Evolutionary conservation across 305 asterid genomes (phyloP), one percentile per base, ranked within the genome.

Genomic region (Euphrasia arctica): DNA sequence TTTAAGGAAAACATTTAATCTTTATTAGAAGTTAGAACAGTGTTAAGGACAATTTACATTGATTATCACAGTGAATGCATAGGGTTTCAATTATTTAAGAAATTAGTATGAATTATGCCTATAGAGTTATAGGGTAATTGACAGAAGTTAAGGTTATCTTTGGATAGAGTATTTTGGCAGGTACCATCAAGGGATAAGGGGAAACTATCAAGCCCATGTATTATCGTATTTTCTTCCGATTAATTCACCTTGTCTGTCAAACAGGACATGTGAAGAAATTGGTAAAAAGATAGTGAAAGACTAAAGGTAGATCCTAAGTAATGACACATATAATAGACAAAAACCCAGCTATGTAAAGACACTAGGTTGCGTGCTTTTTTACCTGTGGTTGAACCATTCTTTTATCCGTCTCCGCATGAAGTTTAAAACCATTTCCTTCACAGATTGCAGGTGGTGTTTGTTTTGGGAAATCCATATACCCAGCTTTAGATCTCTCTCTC

Each of bases 301-400:
- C 22, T 18, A 18, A 18, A 39, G 43, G 43, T 47, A 64, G 60
- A 65, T 28, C 59, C 29, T 10, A 59, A n/a, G 52, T 32, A 63
- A 59, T n/a, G 9, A 52, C 43, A 52, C 61, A 54, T 43, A 47
- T 54, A 54, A 58, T 51, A 43, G 49, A 60, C 13, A 63, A 49
- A 51, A 65, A 50, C 9, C 22, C 14, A 59, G 31, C 22, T 36
- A 57, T 48, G 18, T 52, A 58, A 60, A 36, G n/a, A 54, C 32
- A 63, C 15, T 32, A 34, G 59, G 29, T 47, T 32, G 45, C 50
- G 22, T 18, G 22, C 22, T 18, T 54, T 5, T 45, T 67, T 67
- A 73, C 76, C 78, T 60, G 76, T 39, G 47, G 54, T 50, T 43
- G 67, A 70, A 67, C 56, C 57, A 42, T 60, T 71, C 56, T 36